Evolutionary conservation across 805 yeast species (phyloP), one percentile per base, ranked within the genome.

Genomic region (Diddensiella santjacobensis): DNA sequence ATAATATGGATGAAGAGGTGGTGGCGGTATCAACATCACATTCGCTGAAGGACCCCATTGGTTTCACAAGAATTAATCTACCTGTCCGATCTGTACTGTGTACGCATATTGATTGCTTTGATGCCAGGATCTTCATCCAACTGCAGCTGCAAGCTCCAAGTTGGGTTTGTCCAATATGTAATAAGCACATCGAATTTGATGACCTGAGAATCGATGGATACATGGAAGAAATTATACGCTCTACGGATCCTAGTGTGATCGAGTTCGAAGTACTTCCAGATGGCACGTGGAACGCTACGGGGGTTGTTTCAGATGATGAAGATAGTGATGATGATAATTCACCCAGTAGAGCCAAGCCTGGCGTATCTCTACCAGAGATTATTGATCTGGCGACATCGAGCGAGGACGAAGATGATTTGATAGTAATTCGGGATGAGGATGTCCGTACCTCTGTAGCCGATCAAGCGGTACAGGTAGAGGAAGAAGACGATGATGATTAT

Each of bases 141-240:
- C 72, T 89, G 39, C 98, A 91, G 63, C 72, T 73, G 47, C 91
- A 84, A 61, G 79, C 85, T 0, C 84, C 96, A 0, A 78, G 86
- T 0, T 91, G 97, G 97, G 69, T 69, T 44, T 93, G 99, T 61
- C 96, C 97, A 0, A 74, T 87, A 2, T 93, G 99, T 62, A 77
- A 77, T 52, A 69, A 66, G 3, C 61, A 60, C 2, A 67, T 87
- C 2, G 66, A 71, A 1, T 68, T 81, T 13, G 74, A 75, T 13
- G 83, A 82, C 52, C 62, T 93, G 45, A 81, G 84, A 0, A 70
- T 89, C 0, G 88, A 87, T 55, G 96, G 87, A 52, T 91, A 80
- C 61, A 77, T 87, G 42, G 60, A 64, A 37, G 84, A 83, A 11
- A 79, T 91, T 42, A 59, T 91, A 18, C 61, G 71, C 1, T 59